Percentiles rank a stretch among this genome's conserved stretches.
Evolutionary conservation across 2,329 filamentous ascomycete genomes (phyloP).

Genomic region (Laburnicola sp.): DNA sequence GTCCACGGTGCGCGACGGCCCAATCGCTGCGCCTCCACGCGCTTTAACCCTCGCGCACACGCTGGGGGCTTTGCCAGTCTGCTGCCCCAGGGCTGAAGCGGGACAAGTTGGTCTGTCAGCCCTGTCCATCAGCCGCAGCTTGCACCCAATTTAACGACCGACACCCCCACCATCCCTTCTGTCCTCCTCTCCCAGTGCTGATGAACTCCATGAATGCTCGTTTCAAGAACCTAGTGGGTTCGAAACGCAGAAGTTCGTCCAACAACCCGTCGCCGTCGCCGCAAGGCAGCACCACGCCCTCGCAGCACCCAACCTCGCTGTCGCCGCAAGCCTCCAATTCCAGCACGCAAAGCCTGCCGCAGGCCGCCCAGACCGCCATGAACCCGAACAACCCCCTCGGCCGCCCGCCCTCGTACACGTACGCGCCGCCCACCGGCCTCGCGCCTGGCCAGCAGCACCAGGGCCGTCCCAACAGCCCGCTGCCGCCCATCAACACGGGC

Average conservation of each 20-base stretch:
- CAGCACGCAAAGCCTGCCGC: slow-evolving; percentile 44
- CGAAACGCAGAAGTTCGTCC: slow-evolving; percentile 71
- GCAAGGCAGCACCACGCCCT: slow-evolving; percentile 41
- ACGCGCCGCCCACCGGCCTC: slow-evolving; percentile 50
- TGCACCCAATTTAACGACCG: slow-evolving; percentile 30
- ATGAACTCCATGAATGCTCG: slow-evolving; percentile 81
- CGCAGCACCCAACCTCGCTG: slow-evolving; percentile 46
- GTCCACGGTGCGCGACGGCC: not conserved
- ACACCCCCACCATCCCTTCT: slow-evolving; percentile 27
- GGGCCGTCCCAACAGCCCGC: slow-evolving; percentile 57
- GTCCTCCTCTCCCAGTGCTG: slow-evolving; percentile 35
- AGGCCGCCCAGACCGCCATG: slow-evolving; percentile 50
- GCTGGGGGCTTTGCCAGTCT: slow-evolving; percentile 6
- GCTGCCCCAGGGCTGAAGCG: slow-evolving; percentile 8
- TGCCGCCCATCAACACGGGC: slow-evolving; percentile 61
- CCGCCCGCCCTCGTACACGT: slow-evolving; percentile 66
- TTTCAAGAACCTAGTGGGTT: slow-evolving; percentile 79
- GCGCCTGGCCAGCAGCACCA: slow-evolving; percentile 41
- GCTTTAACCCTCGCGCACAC: not conserved
- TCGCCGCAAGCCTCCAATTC: slow-evolving; percentile 46
- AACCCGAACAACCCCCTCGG: slow-evolving; percentile 59
- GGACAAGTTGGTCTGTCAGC: slow-evolving; percentile 15
- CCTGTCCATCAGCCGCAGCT: slow-evolving; percentile 35
- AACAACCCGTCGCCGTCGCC: slow-evolving; percentile 49
- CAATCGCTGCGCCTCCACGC: slow-evolving; percentile 13